Evolutionary conservation across 768 basidiomycete species (phyloP).

Genomic region (Boletus vinaceobasis): DNA sequence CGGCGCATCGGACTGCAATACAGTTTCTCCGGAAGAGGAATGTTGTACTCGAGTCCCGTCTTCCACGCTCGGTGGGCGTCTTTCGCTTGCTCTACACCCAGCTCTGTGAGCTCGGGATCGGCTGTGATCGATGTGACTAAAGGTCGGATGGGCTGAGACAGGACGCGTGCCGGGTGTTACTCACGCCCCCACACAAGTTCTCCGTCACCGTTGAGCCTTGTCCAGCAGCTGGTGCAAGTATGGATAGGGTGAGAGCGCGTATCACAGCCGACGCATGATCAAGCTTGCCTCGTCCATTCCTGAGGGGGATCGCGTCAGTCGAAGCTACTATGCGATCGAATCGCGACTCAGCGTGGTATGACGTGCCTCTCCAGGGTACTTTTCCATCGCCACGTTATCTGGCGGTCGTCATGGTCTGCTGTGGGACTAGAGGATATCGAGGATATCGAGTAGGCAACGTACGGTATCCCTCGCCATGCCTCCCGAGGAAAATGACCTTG

Average conservation of each 20-base stretch:
- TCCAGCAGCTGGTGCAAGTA: conserved; percentile 49
- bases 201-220: conserved; percentile 58
- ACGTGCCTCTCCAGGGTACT: conserved; percentile 52
- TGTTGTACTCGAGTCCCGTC: conserved; percentile 35
- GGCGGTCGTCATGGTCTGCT: conserved; percentile 40
- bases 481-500: conserved; percentile 62
- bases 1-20: conserved; percentile 65
- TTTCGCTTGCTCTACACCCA: conserved; percentile 56
- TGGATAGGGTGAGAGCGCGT: background rate
- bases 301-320: conserved; percentile 10
- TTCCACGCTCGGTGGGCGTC: conserved; percentile 46
- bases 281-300: conserved; percentile 59
- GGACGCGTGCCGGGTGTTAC: conserved; percentile 23
- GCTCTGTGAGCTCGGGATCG: conserved; percentile 59
- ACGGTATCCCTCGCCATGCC: conserved; percentile 78
- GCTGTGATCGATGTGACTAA: conserved; percentile 36
- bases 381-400: conserved; percentile 71
- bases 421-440: conserved; percentile 20
- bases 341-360: background rate
- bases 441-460: conserved; percentile 21
- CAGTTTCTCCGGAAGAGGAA: conserved; percentile 53
- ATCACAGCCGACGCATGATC: background rate
- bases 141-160: background rate
- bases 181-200: conserved; percentile 72
- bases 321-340: background rate